Evolutionary conservation across 2,329 filamentous ascomycete genomes (phyloP).

Genomic region (Phialophora expanda): DNA sequence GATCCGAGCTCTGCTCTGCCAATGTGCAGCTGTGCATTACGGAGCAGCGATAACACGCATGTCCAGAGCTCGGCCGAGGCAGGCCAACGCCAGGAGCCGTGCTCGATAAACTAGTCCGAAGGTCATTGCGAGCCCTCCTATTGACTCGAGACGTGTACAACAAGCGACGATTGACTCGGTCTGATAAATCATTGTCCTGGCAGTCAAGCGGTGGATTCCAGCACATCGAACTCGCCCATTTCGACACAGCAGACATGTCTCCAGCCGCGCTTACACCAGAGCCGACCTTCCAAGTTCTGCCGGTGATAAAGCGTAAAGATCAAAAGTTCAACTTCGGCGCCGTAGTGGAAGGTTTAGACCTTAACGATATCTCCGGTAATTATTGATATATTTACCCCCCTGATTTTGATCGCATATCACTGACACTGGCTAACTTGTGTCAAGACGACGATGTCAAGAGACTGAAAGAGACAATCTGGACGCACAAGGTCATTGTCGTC

Average conservation of each 20-base stretch:
- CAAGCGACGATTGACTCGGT: too few species aligned
- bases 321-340: slow-evolving; percentile 46
- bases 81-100: too few species aligned
- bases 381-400: background rate
- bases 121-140: too few species aligned
- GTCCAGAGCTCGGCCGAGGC: slow-evolving; percentile 20
- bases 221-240: background rate
- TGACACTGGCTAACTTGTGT: slow-evolving; percentile 2
- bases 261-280: slow-evolving; percentile 29
- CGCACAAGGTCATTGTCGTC: slow-evolving; percentile 52
- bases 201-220: too few species aligned
- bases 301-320: slow-evolving; percentile 24
- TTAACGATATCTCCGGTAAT: slow-evolving; percentile 45
- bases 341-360: slow-evolving; percentile 46
- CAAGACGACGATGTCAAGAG: slow-evolving; percentile 47
- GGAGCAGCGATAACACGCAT: too few species aligned
- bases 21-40: too few species aligned
- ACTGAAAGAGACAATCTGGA: slow-evolving; percentile 51
- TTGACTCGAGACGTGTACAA: too few species aligned
- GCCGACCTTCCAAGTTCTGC: slow-evolving; percentile 24
- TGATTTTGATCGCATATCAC: background rate
- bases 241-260: slow-evolving; percentile 23
- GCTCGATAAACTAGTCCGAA: too few species aligned
- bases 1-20: too few species aligned
- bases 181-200: too few species aligned